Conservation (phyloP, 306 rosid genomes). For the apple (Malus domestica) region DNA sequence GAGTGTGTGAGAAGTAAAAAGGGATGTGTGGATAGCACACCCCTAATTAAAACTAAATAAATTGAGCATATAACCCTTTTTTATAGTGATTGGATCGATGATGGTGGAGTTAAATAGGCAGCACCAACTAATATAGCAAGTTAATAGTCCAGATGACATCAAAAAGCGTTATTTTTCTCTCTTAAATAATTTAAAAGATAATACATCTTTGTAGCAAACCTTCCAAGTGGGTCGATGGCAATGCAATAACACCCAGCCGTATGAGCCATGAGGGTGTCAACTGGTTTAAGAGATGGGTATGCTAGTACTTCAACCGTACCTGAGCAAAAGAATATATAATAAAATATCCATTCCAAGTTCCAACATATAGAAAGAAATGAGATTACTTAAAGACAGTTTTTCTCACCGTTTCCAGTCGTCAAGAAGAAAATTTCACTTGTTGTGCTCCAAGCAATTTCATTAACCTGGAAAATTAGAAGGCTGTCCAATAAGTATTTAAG, state of each 20-base stretch:
- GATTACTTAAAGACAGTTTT: background rate
- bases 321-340: slow-evolving; percentile 16
- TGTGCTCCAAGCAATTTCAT: slow-evolving; percentile 98
- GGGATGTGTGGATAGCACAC: too few species aligned
- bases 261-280: slow-evolving; percentile 93
- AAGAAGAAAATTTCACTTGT: slow-evolving; percentile 84
- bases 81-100: background rate
- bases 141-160: background rate
- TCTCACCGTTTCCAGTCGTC: slow-evolving; percentile 91
- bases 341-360: background rate
- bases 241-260: slow-evolving; percentile 98
- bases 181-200: background rate
- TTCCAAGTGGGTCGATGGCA: slow-evolving; percentile 91
- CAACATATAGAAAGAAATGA: background rate
- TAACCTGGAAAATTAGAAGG: slow-evolving; percentile 46
- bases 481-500: background rate
- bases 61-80: background rate
- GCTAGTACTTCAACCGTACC: slow-evolving; percentile 91
- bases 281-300: slow-evolving; percentile 81
- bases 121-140: background rate
- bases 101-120: background rate
- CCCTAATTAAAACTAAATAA: background rate
- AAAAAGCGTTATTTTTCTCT: background rate
- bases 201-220: slow-evolving; percentile 37
- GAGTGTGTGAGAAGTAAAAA: too few species aligned